phyloP scores from a whole-genome alignment of 495 filamentous ascomycete species.

The Thermothielavioides terrestris region DNA sequence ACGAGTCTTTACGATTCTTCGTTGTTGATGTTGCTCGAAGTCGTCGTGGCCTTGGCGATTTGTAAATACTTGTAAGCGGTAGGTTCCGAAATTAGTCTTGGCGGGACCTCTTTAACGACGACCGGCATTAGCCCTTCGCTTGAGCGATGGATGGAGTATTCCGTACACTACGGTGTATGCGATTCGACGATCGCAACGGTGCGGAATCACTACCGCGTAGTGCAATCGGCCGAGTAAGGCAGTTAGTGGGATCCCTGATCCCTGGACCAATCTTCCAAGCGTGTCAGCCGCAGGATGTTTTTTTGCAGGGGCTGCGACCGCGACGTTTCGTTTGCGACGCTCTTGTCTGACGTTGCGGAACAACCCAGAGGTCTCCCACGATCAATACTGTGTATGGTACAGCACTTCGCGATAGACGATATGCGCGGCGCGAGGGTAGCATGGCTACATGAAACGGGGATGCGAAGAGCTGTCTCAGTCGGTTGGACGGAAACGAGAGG shows the following conservation, averaged over 20 bases:
- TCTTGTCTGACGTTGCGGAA: not conserved
- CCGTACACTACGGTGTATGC: no score
- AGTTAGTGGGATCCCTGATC: not conserved
- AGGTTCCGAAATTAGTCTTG: no score
- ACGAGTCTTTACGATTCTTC: no score
- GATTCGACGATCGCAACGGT: not conserved
- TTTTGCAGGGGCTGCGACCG: not conserved
- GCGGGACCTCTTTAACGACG: no score
- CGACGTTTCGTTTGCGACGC: not conserved
- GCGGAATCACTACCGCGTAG: no score
- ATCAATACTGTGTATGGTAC: no score
- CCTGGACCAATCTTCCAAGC: not conserved
- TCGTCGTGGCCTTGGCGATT: no score
- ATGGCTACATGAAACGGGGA: not conserved
- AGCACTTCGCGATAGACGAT: not conserved
- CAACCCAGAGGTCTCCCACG: no score
- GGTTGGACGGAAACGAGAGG: not conserved
- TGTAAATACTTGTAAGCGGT: no score
- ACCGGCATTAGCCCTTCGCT: not conserved
- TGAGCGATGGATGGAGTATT: not conserved
- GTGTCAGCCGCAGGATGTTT: not conserved
- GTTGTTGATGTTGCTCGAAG: no score
- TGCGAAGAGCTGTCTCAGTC: not conserved
- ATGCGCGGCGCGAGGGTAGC: not conserved
- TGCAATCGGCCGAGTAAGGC: no score